phyloP scores from a whole-genome alignment of 192 early-diverging fungal genomes.

The Coemansia sp. region DNA sequence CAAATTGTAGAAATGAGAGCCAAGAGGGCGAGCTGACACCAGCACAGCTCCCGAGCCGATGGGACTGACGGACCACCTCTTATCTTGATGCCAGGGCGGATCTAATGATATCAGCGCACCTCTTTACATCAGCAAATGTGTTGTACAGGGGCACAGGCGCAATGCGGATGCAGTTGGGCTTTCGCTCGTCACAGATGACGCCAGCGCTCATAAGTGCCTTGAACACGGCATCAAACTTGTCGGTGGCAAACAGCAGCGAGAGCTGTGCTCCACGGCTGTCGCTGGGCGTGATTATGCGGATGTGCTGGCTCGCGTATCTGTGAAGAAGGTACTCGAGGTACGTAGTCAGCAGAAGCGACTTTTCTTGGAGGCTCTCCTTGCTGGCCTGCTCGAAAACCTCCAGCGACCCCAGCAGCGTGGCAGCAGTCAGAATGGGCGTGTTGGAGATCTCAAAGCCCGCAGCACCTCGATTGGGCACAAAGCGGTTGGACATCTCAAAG shows the following conservation, averaged over 20 bases:
- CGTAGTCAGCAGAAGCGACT: slow-evolving; percentile 75
- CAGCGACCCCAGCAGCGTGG: slow-evolving; percentile 73
- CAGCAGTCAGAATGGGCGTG: slow-evolving; percentile 74
- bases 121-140: slow-evolving; percentile 76
- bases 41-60: background rate
- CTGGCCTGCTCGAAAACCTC: slow-evolving; percentile 73
- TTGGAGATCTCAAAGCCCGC: slow-evolving; percentile 86
- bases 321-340: slow-evolving; percentile 81
- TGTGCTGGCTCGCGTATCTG: slow-evolving; percentile 26
- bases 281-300: slow-evolving; percentile 77
- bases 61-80: background rate
- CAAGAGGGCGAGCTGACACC: background rate
- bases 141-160: slow-evolving; percentile 91
- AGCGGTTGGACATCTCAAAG: slow-evolving; percentile 85
- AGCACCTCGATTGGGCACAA: slow-evolving; percentile 78
- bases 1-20: no score
- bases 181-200: slow-evolving; percentile 84
- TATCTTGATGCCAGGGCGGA: background rate
- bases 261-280: slow-evolving; percentile 84
- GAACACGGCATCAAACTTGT: slow-evolving; percentile 60
- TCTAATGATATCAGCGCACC: slow-evolving; percentile 60
- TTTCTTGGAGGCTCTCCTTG: slow-evolving; percentile 68
- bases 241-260: slow-evolving; percentile 60
- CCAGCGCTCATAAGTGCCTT: slow-evolving; percentile 59
- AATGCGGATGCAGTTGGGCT: slow-evolving; percentile 87